These are phyloP conservation scores for Tuber microsphaerosporum DNA, from an alignment of 495 filamentous ascomycete species.

Conservation along the genomic window DNA sequence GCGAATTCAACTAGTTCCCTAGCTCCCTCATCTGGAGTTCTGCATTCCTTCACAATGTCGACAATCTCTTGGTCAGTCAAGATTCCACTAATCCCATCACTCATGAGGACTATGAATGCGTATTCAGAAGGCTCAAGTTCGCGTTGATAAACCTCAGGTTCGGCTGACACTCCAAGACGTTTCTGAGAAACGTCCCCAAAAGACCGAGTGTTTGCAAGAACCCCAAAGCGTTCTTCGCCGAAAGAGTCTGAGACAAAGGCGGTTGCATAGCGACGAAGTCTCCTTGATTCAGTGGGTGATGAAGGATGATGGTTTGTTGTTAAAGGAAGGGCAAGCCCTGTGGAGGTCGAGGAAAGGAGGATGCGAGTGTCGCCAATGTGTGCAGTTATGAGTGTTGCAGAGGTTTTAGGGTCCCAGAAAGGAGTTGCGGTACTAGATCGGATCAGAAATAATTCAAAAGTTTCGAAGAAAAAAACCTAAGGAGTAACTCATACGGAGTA, in stretches of 20 bases:
- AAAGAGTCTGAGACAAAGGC: conserved; percentile 92
- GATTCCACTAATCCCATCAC: conserved; percentile 77
- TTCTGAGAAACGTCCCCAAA: conserved; percentile 91
- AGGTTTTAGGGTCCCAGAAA: conserved; percentile 86
- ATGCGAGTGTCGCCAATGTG: conserved; percentile 92
- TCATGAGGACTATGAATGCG: conserved; percentile 77
- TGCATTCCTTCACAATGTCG: conserved; percentile 87
- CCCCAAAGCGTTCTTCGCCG: conserved; percentile 90
- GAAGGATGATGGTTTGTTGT: conserved; percentile 87
- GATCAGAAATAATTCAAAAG: conserved; percentile 6
- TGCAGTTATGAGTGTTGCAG: conserved; percentile 73
- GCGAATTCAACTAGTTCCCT: conserved; percentile 74
- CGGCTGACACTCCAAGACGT: conserved; percentile 84
- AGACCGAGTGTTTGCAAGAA: conserved; percentile 84
- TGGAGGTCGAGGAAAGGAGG: conserved; percentile 71
- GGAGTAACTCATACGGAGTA: conserved; percentile 56
- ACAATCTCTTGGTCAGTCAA: conserved; percentile 88
- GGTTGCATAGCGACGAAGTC: conserved; percentile 75
- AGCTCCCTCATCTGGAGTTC: conserved; percentile 78
- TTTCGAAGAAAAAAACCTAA: not conserved
- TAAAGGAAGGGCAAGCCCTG: conserved; percentile 67
- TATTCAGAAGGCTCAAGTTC: conserved; percentile 75
- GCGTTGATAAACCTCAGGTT: conserved; percentile 71
- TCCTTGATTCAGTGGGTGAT: conserved; percentile 70
- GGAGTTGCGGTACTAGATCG: conserved; percentile 48